Evolutionary conservation across 345 rosid species (phyloP).

Genomic region (Gossypium herbaceum): DNA sequence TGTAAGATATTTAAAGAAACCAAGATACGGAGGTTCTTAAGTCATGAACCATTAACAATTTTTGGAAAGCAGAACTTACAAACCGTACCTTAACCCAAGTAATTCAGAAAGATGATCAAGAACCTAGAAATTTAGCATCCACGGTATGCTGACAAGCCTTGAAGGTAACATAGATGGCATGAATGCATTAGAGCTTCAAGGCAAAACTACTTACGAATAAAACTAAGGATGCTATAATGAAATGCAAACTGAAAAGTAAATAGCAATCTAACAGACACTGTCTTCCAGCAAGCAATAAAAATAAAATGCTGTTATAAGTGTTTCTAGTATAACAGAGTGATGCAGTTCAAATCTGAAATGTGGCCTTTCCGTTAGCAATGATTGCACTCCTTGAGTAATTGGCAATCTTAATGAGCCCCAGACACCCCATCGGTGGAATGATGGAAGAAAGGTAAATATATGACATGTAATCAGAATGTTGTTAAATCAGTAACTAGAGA

Average conservation of each 20-base stretch:
- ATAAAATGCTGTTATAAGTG: background rate
- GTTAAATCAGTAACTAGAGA: background rate
- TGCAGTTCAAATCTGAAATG: background rate
- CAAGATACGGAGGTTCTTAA: constrained; percentile 5
- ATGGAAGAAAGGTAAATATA: background rate
- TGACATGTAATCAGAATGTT: background rate
- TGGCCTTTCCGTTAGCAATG: background rate
- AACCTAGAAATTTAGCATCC: background rate
- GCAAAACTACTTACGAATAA: background rate
- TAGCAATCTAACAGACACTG: background rate
- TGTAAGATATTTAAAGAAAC: background rate
- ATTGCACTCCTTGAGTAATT: background rate
- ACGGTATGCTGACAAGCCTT: background rate
- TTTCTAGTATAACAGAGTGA: background rate
- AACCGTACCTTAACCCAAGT: background rate
- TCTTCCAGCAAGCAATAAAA: constrained; percentile 1
- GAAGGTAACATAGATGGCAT: background rate
- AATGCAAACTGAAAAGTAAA: constrained; percentile 3
- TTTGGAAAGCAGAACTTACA: background rate
- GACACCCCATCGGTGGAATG: background rate
- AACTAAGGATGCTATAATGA: background rate
- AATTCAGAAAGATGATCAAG: background rate
- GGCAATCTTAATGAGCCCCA: background rate
- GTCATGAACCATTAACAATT: background rate
- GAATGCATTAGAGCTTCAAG: background rate